Evolutionary conservation across 805 yeast species (phyloP).

Genomic region (Brettanomyces sp.): DNA sequence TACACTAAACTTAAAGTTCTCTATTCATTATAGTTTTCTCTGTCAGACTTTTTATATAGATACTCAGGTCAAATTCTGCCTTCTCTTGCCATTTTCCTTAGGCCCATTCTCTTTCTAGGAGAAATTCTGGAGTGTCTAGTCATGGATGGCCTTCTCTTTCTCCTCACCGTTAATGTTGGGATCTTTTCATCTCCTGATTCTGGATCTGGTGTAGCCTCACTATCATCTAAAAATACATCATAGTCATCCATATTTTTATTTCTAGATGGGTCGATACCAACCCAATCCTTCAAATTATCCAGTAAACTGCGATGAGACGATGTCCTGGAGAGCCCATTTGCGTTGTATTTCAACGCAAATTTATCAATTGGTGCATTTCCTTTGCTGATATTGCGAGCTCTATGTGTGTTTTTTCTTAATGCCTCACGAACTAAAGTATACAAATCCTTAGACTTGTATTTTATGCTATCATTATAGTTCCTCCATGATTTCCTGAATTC

Average conservation of each 20-base stretch:
- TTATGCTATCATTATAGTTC: conserved; percentile 57
- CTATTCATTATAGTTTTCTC: no score
- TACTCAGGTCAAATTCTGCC: no score
- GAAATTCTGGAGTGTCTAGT: no score
- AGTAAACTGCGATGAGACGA: conserved; percentile 19
- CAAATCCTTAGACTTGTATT: conserved; percentile 69
- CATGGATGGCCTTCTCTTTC: not conserved
- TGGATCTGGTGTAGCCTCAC: conserved; percentile 10
- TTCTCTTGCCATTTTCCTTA: no score
- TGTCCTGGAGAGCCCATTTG: conserved; percentile 32
- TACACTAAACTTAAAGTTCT: no score
- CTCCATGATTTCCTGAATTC: conserved; percentile 85
- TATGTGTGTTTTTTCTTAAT: conserved; percentile 23
- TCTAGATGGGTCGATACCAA: conserved; percentile 21
- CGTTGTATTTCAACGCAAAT: conserved; percentile 56
- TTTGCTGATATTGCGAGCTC: conserved; percentile 4
- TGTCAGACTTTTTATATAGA: no score
- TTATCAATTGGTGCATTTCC: conserved; percentile 51
- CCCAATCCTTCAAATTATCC: conserved; percentile 28
- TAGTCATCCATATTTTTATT: conserved; percentile 6
- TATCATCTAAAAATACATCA: conserved; percentile 5
- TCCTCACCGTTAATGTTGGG: not conserved
- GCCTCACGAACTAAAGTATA: conserved; percentile 80
- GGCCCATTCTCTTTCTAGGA: no score
- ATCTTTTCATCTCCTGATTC: conserved; percentile 1